Percentiles rank a stretch among this genome's conserved stretches.
Evolutionary conservation across 768 basidiomycete genomes (phyloP).

Genomic region (Dentipellis sp.): DNA sequence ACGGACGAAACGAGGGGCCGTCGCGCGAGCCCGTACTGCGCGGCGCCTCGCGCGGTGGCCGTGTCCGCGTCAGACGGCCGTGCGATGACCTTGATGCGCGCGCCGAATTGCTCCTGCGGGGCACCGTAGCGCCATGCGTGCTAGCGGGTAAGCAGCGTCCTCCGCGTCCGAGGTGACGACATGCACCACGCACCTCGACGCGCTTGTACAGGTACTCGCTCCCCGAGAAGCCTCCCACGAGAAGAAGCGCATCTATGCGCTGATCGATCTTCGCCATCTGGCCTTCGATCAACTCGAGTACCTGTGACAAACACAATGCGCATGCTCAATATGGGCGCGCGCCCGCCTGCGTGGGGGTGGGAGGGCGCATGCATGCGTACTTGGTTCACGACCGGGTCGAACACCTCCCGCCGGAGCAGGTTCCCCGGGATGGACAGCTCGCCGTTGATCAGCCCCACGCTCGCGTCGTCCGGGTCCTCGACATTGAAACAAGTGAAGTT

Average conservation of each 20-base stretch:
- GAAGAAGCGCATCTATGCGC: conserved; percentile 71
- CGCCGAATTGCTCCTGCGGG: conserved; percentile 52
- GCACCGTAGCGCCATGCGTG: background rate
- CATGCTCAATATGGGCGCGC: background rate
- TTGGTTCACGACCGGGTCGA: conserved; percentile 79
- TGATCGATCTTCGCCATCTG: conserved; percentile 62
- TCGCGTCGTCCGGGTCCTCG: conserved; percentile 71
- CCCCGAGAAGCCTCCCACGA: conserved; percentile 86
- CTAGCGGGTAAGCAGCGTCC: conserved; percentile 1
- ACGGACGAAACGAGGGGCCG: conserved; percentile 72
- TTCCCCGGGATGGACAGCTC: conserved; percentile 78
- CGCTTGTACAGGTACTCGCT: conserved; percentile 77
- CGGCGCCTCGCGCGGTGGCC: conserved; percentile 82
- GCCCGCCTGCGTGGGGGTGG: too few species aligned
- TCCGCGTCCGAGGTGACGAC: background rate
- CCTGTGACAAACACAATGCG: conserved; percentile 31
- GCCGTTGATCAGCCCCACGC: conserved; percentile 74
- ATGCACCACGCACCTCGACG: conserved; percentile 56
- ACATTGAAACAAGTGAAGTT: conserved; percentile 89
- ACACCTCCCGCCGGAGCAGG: conserved; percentile 72
- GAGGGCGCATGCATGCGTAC: conserved; percentile 28
- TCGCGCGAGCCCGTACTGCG: conserved; percentile 75
- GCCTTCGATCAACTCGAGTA: conserved; percentile 69
- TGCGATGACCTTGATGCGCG: conserved; percentile 64
- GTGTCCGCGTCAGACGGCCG: conserved; percentile 84